Evolutionary conservation across 2,329 filamentous ascomycete genomes (phyloP).

Genomic region (Clathrospora elynae): DNA sequence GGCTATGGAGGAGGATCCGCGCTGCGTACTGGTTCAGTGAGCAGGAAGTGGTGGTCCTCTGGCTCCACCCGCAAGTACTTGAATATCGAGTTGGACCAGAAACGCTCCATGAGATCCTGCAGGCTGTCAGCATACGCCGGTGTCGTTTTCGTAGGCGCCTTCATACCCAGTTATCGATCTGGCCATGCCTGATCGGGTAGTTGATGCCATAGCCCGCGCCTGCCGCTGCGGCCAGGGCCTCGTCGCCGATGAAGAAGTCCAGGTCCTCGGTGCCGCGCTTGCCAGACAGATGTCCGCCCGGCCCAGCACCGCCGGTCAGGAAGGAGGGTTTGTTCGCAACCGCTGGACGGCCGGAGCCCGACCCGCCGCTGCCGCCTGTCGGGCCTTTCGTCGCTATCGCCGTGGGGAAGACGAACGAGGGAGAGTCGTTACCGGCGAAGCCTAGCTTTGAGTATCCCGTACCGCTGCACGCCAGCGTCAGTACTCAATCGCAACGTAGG

Average conservation of each 20-base stretch:
- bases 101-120: slow-evolving; percentile 98
- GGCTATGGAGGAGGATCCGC: slow-evolving; percentile 2
- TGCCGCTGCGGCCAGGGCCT: slow-evolving; percentile 80
- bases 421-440: slow-evolving; percentile 98
- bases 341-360: slow-evolving; percentile 85
- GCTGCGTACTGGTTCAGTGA: slow-evolving; percentile 84
- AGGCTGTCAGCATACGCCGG: slow-evolving; percentile 17
- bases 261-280: slow-evolving; percentile 97
- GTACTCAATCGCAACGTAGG: slow-evolving; percentile 40
- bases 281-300: slow-evolving; percentile 78
- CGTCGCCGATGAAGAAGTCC: slow-evolving; percentile 98
- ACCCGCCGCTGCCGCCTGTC: slow-evolving; percentile 69
- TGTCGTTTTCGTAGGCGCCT: background rate
- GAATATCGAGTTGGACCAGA: slow-evolving; percentile 99
- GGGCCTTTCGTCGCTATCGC: slow-evolving; percentile 94
- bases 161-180: slow-evolving; percentile 96
- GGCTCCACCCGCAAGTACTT: slow-evolving; percentile 98
- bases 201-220: slow-evolving; percentile 95
- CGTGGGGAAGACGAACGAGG: slow-evolving; percentile 98
- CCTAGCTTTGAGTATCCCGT: slow-evolving; percentile 99
- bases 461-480: slow-evolving; percentile 69
- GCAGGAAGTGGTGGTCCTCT: slow-evolving; percentile 97
- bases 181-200: slow-evolving; percentile 96
- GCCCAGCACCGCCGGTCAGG: slow-evolving; percentile 85
- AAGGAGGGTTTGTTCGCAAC: slow-evolving; percentile 96